These are phyloP conservation scores for Cicer yamashitae DNA, from an alignment of 306 rosid species.

Conservation along the genomic window DNA sequence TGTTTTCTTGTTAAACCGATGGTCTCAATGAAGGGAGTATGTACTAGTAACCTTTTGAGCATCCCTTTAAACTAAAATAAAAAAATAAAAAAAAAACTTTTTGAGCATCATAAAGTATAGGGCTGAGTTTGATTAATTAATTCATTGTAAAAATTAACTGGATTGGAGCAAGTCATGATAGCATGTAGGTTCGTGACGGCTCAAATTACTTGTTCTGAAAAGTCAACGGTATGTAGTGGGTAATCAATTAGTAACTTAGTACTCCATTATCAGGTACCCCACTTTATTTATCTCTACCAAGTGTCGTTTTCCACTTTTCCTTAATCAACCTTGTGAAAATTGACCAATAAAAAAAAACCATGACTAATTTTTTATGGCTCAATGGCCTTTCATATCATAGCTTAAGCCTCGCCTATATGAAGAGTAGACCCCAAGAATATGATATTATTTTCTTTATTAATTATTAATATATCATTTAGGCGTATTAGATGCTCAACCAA, in stretches of 20 bases:
- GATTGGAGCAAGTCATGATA: background rate
- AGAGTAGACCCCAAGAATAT: constrained; percentile 25
- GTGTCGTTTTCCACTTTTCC: constrained; percentile 29
- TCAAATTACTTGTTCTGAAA: constrained; percentile 1
- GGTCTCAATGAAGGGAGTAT: no score
- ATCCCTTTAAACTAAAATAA: background rate
- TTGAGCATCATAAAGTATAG: background rate
- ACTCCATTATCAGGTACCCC: background rate
- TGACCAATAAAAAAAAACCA: background rate
- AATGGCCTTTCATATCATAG: background rate
- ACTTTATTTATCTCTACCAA: constrained; percentile 14
- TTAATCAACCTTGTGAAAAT: background rate
- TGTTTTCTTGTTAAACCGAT: no score
- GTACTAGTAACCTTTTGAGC: background rate
- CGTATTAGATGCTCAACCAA: constrained; percentile 46
- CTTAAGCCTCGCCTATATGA: background rate
- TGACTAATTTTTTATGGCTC: constrained; percentile 18
- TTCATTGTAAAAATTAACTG: background rate
- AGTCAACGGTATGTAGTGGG: constrained; percentile 27
- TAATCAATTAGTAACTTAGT: background rate
- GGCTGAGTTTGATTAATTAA: background rate
- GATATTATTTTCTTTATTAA: constrained; percentile 5
- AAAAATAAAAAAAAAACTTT: background rate
- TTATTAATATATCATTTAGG: constrained; percentile 1
- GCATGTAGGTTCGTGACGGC: constrained; percentile 41